phyloP scores from a whole-genome alignment of 129 eudicot species.

The Deinandra increscens region DNA sequence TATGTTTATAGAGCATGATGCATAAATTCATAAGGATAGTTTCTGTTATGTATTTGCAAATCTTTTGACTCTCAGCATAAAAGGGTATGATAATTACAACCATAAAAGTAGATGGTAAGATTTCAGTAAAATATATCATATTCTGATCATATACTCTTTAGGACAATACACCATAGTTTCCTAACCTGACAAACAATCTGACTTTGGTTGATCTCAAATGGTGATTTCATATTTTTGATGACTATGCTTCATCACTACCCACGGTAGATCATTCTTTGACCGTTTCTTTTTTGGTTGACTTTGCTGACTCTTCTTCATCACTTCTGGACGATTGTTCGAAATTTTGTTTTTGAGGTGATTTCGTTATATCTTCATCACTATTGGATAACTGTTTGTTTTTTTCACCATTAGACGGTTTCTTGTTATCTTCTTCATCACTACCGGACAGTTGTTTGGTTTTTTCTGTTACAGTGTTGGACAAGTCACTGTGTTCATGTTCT shows the following conservation, averaged over 20 bases:
- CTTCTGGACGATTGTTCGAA: background rate
- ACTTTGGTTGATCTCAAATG: background rate
- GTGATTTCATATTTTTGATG: background rate
- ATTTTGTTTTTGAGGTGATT: background rate
- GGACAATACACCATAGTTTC: background rate
- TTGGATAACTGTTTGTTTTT: background rate
- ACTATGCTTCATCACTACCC: background rate
- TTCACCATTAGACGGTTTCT: constrained; percentile 9
- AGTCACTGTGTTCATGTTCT: background rate
- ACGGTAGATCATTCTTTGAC: background rate
- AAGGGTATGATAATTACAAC: too few relatives aligned
- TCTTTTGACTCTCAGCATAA: too few relatives aligned
- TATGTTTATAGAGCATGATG: too few relatives aligned
- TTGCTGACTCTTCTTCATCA: constrained; percentile 3
- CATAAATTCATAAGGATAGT: too few relatives aligned
- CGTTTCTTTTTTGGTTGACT: background rate
- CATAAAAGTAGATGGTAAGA: too few relatives aligned
- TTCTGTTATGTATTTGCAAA: too few relatives aligned
- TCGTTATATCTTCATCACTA: constrained; percentile 6
- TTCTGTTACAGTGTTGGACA: background rate
- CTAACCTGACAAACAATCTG: background rate
- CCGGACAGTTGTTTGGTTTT: background rate
- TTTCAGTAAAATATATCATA: too few relatives aligned
- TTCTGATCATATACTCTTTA: too few relatives aligned
- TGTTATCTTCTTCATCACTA: constrained; percentile 8